Base-by-base conservation (phyloP, 208 protist genomes). In the Wallacemonas sp. region DNA sequence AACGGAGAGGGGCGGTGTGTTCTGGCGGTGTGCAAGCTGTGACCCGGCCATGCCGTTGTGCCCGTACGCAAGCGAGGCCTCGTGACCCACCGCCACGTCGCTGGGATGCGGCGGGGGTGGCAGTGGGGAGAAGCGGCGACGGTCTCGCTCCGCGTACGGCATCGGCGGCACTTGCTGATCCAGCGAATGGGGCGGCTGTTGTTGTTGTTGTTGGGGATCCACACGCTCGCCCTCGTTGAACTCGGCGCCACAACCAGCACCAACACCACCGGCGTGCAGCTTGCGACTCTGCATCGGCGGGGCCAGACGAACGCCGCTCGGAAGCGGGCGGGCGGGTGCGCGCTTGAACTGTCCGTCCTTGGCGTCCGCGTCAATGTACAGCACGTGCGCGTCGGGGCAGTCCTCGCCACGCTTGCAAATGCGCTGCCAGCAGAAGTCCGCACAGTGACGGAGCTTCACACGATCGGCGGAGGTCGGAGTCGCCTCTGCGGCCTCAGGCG, bases 361-460 rank as follows among this genome's bases (percentile, higher is more conserved):
- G 24, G 46, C 34, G 46, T 58, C 76, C 30, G 70, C 62, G 65
- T 85, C 80, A 21, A 85, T 55, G 65, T 54, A 72, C 17, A 81
- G 30, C 9, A 70, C 67, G 55, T 85, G 80, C n/a, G 80, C 47
- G 57, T 58, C 70, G 46, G 65, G 66, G 72, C 80, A 85, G 27
- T 57, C 66, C 52, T 81, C 70, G 2, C 80, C 80, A 19, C 36
- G 58, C 44, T 71, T 76, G 48, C 80, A 85, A 27, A 74, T 76
- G 38, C 74, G 74, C 47, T 70, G 66, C 16, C 55, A 38, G 47
- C 78, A 69, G 68, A 72, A 85, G 49, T 78, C 58, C 43, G 54
- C 71, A 65, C 80, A 85, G 19, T 73, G 67, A 17, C 65, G 64
- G 19, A 80, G 65, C 27, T 65, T 62, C 24, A 66, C 54, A 17